These are phyloP conservation scores for Rhododendron vialii DNA, from an alignment of 148 eudicot genomes.

Conservation along the genomic window DNA sequence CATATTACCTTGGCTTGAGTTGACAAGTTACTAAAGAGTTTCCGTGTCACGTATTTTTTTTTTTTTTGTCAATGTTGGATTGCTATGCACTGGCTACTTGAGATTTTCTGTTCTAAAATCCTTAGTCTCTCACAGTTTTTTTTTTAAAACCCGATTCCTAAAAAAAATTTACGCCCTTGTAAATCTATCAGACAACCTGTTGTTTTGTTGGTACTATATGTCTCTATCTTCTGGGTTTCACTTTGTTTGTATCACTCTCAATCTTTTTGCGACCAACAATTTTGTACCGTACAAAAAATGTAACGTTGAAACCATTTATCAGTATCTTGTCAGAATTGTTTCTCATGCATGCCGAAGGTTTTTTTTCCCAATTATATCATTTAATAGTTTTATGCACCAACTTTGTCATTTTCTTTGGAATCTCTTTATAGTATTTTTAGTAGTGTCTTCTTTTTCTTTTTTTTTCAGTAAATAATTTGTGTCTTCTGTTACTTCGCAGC, in stretches of 20 bases:
- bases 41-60: not conserved
- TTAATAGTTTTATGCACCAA: not conserved
- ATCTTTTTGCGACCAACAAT: not conserved
- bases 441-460: not conserved
- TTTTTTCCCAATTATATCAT: not conserved
- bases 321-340: not conserved
- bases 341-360: not conserved
- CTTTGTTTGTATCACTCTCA: not conserved
- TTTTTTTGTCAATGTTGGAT: not conserved
- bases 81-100: not conserved
- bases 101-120: not conserved
- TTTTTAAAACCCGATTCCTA: not conserved
- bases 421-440: not conserved
- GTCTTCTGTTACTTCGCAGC: slow-evolving; percentile 43
- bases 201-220: not conserved
- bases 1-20: not conserved
- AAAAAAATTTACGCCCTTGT: not conserved
- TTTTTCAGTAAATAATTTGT: not conserved
- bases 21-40: not conserved
- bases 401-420: not conserved
- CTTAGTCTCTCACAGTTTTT: not conserved
- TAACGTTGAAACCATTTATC: not conserved
- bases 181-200: not conserved
- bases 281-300: not conserved
- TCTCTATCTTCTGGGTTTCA: not conserved